Base-by-base conservation (phyloP, 257 asterid species). In the Solanum habrochaites region DNA sequence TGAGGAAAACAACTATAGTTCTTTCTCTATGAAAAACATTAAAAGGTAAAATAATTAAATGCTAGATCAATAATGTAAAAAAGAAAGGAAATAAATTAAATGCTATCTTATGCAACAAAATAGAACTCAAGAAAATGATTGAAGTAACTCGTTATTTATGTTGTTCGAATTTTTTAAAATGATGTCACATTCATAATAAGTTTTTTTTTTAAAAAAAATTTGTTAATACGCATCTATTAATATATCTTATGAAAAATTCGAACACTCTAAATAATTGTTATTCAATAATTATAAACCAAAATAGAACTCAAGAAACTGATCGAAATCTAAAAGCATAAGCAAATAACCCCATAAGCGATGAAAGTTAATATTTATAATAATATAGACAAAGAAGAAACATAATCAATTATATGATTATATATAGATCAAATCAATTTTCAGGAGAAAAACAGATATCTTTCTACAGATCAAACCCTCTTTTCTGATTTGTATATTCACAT, bases 381-480 rank as follows among this genome's bases (percentile, higher is more conserved):
- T 75, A 64, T 58, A 25, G 25, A 74, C 60, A 69, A 75, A 49
- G 27, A 71, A 77, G 88, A 81, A 85, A n/a, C 16, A 77, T n/a
- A 66, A 86, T 78, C n/a, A 43, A 84, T 81, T 86, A 3, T 32
- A 32, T 32, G n/a, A n/a, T n/a, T 32, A 32, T 32, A 42, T 82
- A 75, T 49, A 88, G 87, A 86, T 88, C n/a, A n/a, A n/a, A 88
- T 86, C 94, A 85, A 85, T 91, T 92, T 92, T 90, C 93, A 40
- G 7, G n/a, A n/a, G n/a, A n/a, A n/a, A n/a, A 43, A 18, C 84
- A 75, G 89, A 90, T 92, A 82, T 88, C n/a, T 70, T 75, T 43
- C 83, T 83, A n/a, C 86, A 84, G 87, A 90, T 85, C 86, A 87
- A 88, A 89, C 47, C 20, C 86, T 85, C 90, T 87, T 91, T 70